These are phyloP conservation scores for Oropetium thomaeum DNA, from an alignment of 176 grass and related monocot genomes.

Conservation along the genomic window DNA sequence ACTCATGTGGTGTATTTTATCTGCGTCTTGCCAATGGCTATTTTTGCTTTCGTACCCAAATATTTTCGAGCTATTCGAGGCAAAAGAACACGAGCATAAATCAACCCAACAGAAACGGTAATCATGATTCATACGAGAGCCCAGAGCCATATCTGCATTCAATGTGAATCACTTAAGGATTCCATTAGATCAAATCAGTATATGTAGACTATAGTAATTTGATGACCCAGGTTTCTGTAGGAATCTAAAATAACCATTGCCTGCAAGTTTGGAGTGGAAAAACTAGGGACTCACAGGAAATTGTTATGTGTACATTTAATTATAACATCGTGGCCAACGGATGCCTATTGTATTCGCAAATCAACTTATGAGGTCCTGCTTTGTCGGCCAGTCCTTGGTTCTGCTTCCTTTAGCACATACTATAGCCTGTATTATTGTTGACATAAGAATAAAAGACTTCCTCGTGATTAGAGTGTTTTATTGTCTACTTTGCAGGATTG, in stretches of 20 bases:
- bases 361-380: not conserved
- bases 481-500: conserved; percentile 27
- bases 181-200: conserved; percentile 1
- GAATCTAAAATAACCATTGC: not conserved
- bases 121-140: not conserved
- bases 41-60: not conserved
- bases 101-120: not conserved
- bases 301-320: conserved; percentile 11
- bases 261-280: not conserved
- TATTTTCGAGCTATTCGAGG: not conserved
- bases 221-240: not conserved
- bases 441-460: conserved; percentile 7
- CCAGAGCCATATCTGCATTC: not conserved
- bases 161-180: not conserved
- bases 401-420: not conserved
- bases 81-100: not conserved
- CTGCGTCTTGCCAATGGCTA: not conserved
- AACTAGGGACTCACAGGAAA: not conserved
- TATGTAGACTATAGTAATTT: not conserved
- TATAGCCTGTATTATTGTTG: not conserved
- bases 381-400: not conserved
- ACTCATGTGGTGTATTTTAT: not conserved
- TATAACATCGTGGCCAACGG: not conserved
- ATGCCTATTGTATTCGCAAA: not conserved
- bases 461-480: conserved; percentile 9